These are phyloP conservation scores for Edaphochlamys debaryana DNA, from an alignment of 139 green algal genomes.

Conservation along the genomic window DNA sequence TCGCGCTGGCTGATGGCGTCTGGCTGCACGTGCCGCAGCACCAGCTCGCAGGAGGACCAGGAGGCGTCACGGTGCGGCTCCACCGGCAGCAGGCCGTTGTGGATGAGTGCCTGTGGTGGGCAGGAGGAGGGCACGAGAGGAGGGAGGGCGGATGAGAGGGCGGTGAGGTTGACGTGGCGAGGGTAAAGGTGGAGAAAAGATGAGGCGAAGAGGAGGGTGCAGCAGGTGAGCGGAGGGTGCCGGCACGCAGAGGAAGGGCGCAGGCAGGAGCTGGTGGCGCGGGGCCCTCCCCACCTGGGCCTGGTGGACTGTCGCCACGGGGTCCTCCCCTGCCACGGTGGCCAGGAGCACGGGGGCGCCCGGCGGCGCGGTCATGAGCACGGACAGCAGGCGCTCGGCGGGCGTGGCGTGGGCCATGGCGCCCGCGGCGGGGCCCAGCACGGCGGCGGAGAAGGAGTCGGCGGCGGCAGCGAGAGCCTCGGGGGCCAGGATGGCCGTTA, in stretches of 20 bases:
- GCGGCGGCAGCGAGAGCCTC: slow-evolving; percentile 24
- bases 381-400: slow-evolving; percentile 40
- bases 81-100: slow-evolving; percentile 5
- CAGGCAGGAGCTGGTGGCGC: too few relatives aligned
- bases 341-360: slow-evolving; percentile 29
- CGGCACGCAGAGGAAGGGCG: too few relatives aligned
- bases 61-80: slow-evolving; percentile 14
- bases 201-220: not conserved
- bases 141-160: not conserved
- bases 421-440: slow-evolving; percentile 13
- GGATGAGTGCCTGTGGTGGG: slow-evolving; percentile 1
- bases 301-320: slow-evolving; percentile 27
- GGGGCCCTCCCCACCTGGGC: slow-evolving; percentile 37
- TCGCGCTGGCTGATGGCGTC: not conserved
- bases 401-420: slow-evolving; percentile 4
- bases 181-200: not conserved
- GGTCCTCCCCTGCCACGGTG: slow-evolving; percentile 16
- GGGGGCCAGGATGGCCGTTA: slow-evolving; percentile 15
- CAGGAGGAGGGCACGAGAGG: not conserved
- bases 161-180: not conserved
- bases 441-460: slow-evolving; percentile 2
- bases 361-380: slow-evolving; percentile 23
- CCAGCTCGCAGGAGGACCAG: slow-evolving; percentile 9
- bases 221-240: too few relatives aligned
- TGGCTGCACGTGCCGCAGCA: slow-evolving; percentile 24